These are phyloP conservation scores for Magnusiomyces fungicola DNA, from an alignment of 1,139 yeast genomes.

Conservation along the genomic window DNA sequence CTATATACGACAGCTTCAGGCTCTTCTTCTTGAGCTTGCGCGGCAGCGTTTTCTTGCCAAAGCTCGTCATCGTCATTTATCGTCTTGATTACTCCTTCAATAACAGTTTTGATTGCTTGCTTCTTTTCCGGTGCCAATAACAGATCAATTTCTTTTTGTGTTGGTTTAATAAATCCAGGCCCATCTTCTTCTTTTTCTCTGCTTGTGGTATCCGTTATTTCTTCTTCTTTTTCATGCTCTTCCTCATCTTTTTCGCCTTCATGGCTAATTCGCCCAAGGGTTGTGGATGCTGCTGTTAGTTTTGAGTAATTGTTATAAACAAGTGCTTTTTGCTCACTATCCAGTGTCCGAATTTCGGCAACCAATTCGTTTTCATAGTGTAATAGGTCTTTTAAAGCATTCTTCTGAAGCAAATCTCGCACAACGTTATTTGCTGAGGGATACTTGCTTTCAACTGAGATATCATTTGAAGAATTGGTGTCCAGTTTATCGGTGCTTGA, in stretches of 20 bases:
- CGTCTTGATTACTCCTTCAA: no score
- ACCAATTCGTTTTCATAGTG: constrained; percentile 29
- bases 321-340: constrained; percentile 38
- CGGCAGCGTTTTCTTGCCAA: no score
- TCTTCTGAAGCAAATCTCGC: constrained; percentile 22
- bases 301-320: constrained; percentile 39
- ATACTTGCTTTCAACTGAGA: constrained; percentile 19
- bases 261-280: constrained; percentile 18
- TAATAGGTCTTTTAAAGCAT: constrained; percentile 26
- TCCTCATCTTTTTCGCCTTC: not conserved
- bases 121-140: no score
- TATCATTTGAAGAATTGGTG: constrained; percentile 10
- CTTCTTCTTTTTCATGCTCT: constrained; percentile 13
- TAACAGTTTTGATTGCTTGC: no score
- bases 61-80: no score
- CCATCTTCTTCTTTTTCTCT: no score
- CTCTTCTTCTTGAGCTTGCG: no score
- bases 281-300: constrained; percentile 35
- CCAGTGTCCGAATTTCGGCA: constrained; percentile 32
- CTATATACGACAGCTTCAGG: no score
- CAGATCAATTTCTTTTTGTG: no score
- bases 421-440: constrained; percentile 25
- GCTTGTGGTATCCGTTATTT: no score
- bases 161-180: no score
- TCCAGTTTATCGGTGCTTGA: constrained; percentile 15